Base-by-base conservation (phyloP, 1,284 basidiomycete genomes). In the Cutaneotrichosporon dermatis region DNA sequence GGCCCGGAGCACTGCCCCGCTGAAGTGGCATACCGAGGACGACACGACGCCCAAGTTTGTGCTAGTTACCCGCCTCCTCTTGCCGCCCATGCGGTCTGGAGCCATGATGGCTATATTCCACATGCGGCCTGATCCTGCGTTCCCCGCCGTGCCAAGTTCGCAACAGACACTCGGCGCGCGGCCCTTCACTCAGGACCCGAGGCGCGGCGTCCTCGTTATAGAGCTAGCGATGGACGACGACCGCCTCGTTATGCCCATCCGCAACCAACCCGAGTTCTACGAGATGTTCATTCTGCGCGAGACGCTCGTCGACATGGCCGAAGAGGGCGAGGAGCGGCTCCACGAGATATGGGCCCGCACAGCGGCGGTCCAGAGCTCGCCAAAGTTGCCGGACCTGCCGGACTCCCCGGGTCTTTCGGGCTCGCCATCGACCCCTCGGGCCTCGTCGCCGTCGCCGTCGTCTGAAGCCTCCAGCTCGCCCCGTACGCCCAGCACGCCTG, bases 261-360 rank as follows among this genome's bases (percentile, higher is more conserved):
- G 51, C 6, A n/a, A 16, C 4, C 5, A 49, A 49, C 2, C 43
- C n/a, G 46, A 52, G 36, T 52, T 55, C 25, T 80, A 82, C 41
- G 80, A 79, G 15, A 69, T 84, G 53, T 74, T 84, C 44, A 64
- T 73, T 3, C 70, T 85, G 34, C 74, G 83, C 61, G 80, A 81
- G 54, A 72, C 69, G 15, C 74, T 87, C 36, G 75, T 79, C 42
- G 63, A 67, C 36, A 77, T 82, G 10, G 77, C 69, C 0, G 53
- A 58, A 25, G 60, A 68, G 36, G 84, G 58, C 71, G 73, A 76
- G 54, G 63, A 58, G 35, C 59, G 68, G 12, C 45, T 71, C 53
- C 61, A 49, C 33, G 41, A 76, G 54, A 66, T 84, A 0, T 79
- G 80, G 51, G 54, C 25, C 25, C 25, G 25, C 25, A 25, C 25